Percentiles rank a stretch among this genome's conserved stretches.
These are phyloP conservation scores for Apium graveolens DNA, from an alignment of 129 eudicot species.

Conservation along the genomic window DNA sequence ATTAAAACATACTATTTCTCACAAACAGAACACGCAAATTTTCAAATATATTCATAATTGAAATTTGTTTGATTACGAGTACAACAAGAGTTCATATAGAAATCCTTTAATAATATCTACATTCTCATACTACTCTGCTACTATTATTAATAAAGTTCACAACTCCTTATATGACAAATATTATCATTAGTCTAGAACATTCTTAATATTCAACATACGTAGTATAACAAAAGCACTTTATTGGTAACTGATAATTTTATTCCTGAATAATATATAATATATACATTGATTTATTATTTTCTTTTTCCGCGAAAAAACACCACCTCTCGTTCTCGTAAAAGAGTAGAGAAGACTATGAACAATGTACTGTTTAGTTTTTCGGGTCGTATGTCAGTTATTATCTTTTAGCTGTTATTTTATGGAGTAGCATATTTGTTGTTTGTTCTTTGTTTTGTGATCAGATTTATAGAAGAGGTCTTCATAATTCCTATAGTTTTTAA, in stretches of 20 bases:
- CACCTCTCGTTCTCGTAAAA: background rate
- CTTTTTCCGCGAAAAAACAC: background rate
- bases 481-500: background rate
- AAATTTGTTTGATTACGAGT: background rate
- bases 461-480: constrained; percentile 47
- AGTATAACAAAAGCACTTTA: background rate
- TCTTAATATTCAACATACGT: background rate
- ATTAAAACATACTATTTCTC: background rate
- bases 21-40: background rate
- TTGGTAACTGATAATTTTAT: background rate
- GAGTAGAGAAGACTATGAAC: background rate
- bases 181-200: background rate
- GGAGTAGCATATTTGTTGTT: background rate
- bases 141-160: background rate
- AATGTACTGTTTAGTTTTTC: background rate
- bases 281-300: no score
- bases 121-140: background rate
- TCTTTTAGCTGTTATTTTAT: background rate
- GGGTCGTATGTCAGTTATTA: background rate
- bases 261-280: background rate
- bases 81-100: background rate
- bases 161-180: background rate
- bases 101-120: background rate
- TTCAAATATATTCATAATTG: background rate
- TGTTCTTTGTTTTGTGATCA: background rate